These are phyloP conservation scores for Scytalidium sp. DNA, from an alignment of 2,329 filamentous ascomycete genomes.

Conservation along the genomic window DNA sequence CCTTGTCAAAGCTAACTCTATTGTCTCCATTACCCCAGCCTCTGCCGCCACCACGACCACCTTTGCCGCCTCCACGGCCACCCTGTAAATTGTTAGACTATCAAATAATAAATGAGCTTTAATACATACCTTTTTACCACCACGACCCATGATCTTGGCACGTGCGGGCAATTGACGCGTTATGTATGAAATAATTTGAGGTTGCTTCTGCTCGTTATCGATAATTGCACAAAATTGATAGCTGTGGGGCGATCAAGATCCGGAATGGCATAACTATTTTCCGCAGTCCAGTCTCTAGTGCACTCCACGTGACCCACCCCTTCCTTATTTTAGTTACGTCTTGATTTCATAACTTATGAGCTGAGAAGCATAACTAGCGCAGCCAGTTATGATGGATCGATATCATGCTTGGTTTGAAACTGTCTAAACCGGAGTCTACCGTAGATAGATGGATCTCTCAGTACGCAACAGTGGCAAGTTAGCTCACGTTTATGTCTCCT, in stretches of 20 bases:
- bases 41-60: conserved; percentile 19
- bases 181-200: not conserved
- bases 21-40: conserved; percentile 32
- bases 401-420: too few species aligned
- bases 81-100: conserved; percentile 3
- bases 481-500: too few species aligned
- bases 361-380: too few species aligned
- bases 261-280: conserved; percentile 1
- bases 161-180: not conserved
- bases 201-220: not conserved
- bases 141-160: conserved; percentile 24
- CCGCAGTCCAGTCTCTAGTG: not conserved
- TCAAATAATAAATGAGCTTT: conserved; percentile 1
- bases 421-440: too few species aligned
- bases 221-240: conserved; percentile 2
- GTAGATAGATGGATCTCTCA: too few species aligned
- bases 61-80: conserved; percentile 10
- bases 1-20: conserved; percentile 46
- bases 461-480: too few species aligned
- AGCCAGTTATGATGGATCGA: too few species aligned
- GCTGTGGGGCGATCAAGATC: not conserved
- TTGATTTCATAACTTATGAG: too few species aligned
- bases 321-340: too few species aligned
- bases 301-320: not conserved
- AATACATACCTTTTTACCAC: conserved; percentile 24